Base-by-base conservation (phyloP, 768 basidiomycete species). In the Lactifluus echinatus region DNA sequence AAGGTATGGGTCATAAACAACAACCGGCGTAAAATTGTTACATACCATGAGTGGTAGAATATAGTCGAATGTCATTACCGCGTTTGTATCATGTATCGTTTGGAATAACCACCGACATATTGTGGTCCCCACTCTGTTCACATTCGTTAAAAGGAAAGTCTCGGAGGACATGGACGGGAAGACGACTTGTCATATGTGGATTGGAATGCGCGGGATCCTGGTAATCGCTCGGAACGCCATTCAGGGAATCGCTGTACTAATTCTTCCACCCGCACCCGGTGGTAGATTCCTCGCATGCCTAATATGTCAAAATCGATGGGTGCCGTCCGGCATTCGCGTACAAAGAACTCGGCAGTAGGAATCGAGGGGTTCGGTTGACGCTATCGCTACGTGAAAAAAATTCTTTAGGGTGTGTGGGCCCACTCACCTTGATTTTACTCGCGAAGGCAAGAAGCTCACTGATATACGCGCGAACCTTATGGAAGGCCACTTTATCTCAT, bases 71-170 rank as follows among this genome's bases (percentile, higher is more conserved):
- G 79, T 76, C 3, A 84, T 80, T 34, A 82, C 78, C 7, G 90
- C 89, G 63, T 90, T 83, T 1, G 84, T 78, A 64, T 90, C 87
- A 62, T 89, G 85, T 17, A 93, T 66, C 8, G 81, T 78, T 64
- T 83, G 79, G 68, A 82, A 85, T 26, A 92, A 71, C 85, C 89
- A 92, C 65, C 82, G 84, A 74, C 86, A 88, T 34, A 87, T 75
- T 0, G 81, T 78, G 29, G 84, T 74, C 12, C 80, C 82, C 65
- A 83, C 80, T 65, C 85, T 84, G 65, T 29, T 17, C 34, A 53
- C 31, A 39, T 28, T 58, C n/a, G 46, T 40, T 47, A 52, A 39
- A 57, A 29, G 12, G 19, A 28, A 36, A 6, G 26, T 26, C 29
- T 12, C 31, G 12, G 33, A 34, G 14, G 24, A 21, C 23, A 19